Evolutionary conservation across 2,329 filamentous ascomycete species (phyloP), one percentile per base, ranked within the genome.

Genomic region (Trichoderma aggressivum): DNA sequence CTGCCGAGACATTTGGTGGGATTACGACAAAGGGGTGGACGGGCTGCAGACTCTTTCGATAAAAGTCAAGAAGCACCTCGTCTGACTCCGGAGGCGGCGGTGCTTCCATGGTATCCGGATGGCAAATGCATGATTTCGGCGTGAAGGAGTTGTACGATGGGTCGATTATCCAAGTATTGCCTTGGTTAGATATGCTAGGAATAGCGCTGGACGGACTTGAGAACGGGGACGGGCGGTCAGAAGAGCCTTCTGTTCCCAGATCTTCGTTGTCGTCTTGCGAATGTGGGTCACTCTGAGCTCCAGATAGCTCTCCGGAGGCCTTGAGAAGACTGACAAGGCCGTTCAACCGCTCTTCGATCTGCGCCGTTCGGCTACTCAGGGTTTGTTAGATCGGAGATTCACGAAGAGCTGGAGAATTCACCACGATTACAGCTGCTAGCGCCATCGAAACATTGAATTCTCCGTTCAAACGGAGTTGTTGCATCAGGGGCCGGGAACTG

Each of bases 311-410:
- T 5, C 82, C 82, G 2, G 81, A 81, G 18, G 84, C 82, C 39
- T 83, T 82, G 3, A 87, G 79, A 0, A 86, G 78, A 64, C 84
- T 83, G 26, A 86, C 82, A 1, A 87, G 79, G 21, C 83, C 84
- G 72, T 87, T 85, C 8, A 87, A 76, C 7, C 83, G 81, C 70
- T 86, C 82, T 71, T 86, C 85, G 16, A 87, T 82, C 70, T 86
- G 84, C 1, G 83, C 82, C 3, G 85, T 86, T 75, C 81, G 82
- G 16, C 85, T 87, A 70, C 26, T 34, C 26, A 50, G 21, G 18
- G 32, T n/a, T 7, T 61, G 56, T 69, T 69, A 69, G 65, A 69
- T 50, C 26, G 14, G 30, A 28, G 24, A 60, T 60, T 24, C 34
- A 47, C 7, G 8, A 12, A 43, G 4, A 26, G n/a, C n/a, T 10